Base-by-base conservation (phyloP, 148 eudicot species). In the Cornus kousa region DNA sequence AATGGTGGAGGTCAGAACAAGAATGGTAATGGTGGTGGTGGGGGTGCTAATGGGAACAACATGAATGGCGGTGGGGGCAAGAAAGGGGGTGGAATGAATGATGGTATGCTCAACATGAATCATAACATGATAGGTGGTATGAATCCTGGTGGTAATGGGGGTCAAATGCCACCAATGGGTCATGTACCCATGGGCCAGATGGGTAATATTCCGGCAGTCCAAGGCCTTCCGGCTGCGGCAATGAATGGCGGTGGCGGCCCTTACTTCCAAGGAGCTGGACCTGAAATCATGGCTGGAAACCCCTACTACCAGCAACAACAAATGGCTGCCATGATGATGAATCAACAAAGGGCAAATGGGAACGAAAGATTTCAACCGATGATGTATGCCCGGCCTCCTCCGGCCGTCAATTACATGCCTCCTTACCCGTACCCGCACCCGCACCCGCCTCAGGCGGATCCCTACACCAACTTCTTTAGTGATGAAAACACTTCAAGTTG, bases 261-360 rank as follows among this genome's bases (percentile, higher is more conserved):
- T 0, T 82, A 85, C 81, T 89, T 82, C 65, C 91, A 77, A 28
- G 91, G 92, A 9, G 89, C 83, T 9, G 81, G 86, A 7, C 89
- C 91, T 0, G 91, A 86, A 53, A 81, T 80, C 70, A 83, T 84
- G 86, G 90, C 82, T 0, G 93, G 88, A 5, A 91, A 93, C 84
- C 93, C 93, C 0, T 87, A 88, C 43, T 85, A 90, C 20, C 98
- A 35, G 5, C 37, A 94, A 71, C 97, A 92, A 62, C 92, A 90
- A 73, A 4, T 92, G 79, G 90, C 92, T 4, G 94, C 94, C 53
- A 85, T 88, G 89, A 95, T 95, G 98, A 95, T 95, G 97, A 90
- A 89, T 86, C 98, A 95, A 74, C 98, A 93, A 76, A 83, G 92
- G 0, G 92, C 91, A 2, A 81, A 83, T 20, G 92, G 95, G 39